Evolutionary conservation across 2,329 filamentous ascomycete genomes (phyloP).

Genomic region (Cadophora gregata): DNA sequence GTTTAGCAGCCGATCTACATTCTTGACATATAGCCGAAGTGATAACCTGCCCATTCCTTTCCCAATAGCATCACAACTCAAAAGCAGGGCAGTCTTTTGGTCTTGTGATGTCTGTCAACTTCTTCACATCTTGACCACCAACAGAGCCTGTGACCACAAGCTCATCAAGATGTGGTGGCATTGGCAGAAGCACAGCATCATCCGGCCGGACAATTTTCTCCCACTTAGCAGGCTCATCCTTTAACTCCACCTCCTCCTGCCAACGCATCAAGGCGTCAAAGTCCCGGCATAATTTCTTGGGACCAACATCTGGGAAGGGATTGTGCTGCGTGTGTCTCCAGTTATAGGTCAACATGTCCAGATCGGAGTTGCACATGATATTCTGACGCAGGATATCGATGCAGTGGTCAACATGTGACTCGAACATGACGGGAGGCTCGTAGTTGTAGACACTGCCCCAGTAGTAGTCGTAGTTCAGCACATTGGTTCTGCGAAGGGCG

Average conservation of each 20-base stretch:
- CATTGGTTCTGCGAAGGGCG: conserved; percentile 10
- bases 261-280: conserved; percentile 36
- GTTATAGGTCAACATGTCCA: conserved; percentile 15
- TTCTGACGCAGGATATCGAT: conserved; percentile 16
- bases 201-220: background rate
- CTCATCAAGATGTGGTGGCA: conserved; percentile 3
- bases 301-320: conserved; percentile 16
- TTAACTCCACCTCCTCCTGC: conserved; percentile 7
- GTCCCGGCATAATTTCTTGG: conserved; percentile 14
- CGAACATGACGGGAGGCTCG: conserved; percentile 6
- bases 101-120: background rate
- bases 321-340: conserved; percentile 19
- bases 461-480: conserved; percentile 4
- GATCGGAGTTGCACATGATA: conserved; percentile 13
- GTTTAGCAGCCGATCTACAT: background rate
- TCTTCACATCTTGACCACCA: background rate
- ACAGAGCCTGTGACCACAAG: background rate
- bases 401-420: conserved; percentile 18
- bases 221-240: background rate
- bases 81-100: background rate
- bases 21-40: background rate
- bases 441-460: background rate
- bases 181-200: background rate
- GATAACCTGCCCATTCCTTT: background rate
- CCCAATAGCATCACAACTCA: background rate